phyloP scores from a whole-genome alignment of 1,284 basidiomycete species.

The Pseudozyma flocculosa region DNA sequence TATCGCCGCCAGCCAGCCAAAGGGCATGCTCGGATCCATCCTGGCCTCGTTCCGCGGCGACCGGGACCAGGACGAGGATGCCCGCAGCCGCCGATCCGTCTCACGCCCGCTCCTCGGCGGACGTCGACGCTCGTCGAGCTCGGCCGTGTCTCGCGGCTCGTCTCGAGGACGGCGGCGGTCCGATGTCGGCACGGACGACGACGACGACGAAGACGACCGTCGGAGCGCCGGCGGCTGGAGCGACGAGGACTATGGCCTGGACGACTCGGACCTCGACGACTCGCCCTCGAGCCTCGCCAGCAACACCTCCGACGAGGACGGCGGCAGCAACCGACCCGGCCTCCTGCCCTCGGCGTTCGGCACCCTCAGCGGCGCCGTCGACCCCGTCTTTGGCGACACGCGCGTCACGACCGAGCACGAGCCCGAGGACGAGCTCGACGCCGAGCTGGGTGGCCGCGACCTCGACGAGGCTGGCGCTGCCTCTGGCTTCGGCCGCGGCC shows the following conservation, averaged over 20 bases:
- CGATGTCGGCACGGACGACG: slow-evolving; percentile 24
- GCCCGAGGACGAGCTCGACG: slow-evolving; percentile 47
- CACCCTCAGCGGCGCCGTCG: slow-evolving; percentile 42
- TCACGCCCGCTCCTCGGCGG: slow-evolving; percentile 34
- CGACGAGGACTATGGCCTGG: slow-evolving; percentile 41
- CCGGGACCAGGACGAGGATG: slow-evolving; percentile 29
- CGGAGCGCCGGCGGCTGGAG: slow-evolving; percentile 26
- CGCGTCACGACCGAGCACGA: slow-evolving; percentile 41
- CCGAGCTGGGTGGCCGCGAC: slow-evolving; percentile 36
- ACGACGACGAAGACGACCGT: slow-evolving; percentile 16
- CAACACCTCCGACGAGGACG: slow-evolving; percentile 47
- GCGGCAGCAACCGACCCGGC: slow-evolving; percentile 28
- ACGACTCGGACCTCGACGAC: slow-evolving; percentile 22
- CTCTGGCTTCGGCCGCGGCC: slow-evolving; percentile 29
- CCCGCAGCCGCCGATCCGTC: slow-evolving; percentile 30
- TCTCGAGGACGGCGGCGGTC: slow-evolving; percentile 16
- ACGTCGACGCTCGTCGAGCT: slow-evolving; percentile 27
- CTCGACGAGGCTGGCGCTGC: slow-evolving; percentile 19
- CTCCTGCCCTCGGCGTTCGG: slow-evolving; percentile 52
- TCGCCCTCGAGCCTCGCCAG: slow-evolving; percentile 10
- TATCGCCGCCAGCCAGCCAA: slow-evolving; percentile 20
- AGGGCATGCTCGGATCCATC: slow-evolving; percentile 50
- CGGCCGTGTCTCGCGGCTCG: slow-evolving; percentile 16
- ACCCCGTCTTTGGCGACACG: slow-evolving; percentile 53
- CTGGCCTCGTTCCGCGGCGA: slow-evolving; percentile 50